phyloP scores from a whole-genome alignment of 768 basidiomycete species.

The Termitomyces sp. region DNA sequence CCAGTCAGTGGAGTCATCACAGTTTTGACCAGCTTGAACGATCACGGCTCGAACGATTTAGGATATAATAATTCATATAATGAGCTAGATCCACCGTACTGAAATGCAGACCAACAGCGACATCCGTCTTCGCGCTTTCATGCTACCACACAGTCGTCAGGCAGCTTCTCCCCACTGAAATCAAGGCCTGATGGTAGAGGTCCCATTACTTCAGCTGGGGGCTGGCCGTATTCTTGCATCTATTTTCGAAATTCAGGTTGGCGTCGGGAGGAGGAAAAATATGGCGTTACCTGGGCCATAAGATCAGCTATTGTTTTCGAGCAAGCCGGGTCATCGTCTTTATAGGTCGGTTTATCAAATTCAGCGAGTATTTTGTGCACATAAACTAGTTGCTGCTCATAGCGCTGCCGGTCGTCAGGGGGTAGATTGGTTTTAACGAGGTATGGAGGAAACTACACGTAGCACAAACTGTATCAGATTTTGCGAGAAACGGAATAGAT shows the following conservation, averaged over 20 bases:
- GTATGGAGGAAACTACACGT: conserved; percentile 69
- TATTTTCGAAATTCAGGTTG: conserved; percentile 39
- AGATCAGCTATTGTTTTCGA: conserved; percentile 51
- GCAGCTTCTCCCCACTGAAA: conserved; percentile 28
- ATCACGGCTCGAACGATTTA: not conserved
- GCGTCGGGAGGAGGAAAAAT: not conserved
- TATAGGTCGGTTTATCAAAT: conserved; percentile 60
- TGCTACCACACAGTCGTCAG: conserved; percentile 6
- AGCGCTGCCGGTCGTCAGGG: conserved; percentile 56
- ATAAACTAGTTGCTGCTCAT: conserved; percentile 51
- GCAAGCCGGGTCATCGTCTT: conserved; percentile 45
- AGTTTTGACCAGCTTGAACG: not conserved
- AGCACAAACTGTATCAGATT: not conserved
- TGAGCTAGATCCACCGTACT: not conserved
- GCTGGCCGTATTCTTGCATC: conserved; percentile 74
- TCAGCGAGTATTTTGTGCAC: conserved; percentile 54
- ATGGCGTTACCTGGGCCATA: conserved; percentile 49
- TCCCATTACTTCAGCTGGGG: conserved; percentile 72
- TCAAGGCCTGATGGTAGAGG: conserved; percentile 68
- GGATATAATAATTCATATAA: not conserved
- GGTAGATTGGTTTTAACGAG: conserved; percentile 53
- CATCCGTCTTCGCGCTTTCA: not conserved
- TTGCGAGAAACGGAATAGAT: not conserved
- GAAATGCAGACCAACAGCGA: not conserved
- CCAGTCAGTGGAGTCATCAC: not conserved